phyloP scores from a whole-genome alignment of 805 yeast genomes.

The Wickerhamiella hasegawae region DNA sequence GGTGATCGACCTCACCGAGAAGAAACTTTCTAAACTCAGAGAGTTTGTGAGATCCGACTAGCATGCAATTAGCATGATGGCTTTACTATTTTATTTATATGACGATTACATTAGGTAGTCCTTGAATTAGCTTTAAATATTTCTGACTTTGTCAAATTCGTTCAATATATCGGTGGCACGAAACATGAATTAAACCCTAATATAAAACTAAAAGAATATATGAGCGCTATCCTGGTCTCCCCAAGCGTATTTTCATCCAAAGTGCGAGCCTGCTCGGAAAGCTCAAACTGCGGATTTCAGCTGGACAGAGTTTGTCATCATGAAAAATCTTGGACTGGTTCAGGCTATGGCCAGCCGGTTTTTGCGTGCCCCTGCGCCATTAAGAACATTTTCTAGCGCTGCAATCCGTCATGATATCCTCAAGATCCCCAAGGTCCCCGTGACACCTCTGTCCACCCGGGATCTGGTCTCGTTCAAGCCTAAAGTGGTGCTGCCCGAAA shows the following conservation, averaged over 20 bases:
- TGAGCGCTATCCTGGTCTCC: too few relatives aligned
- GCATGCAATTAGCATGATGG: background rate
- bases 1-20: conserved; percentile 14
- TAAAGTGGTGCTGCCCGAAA: conserved; percentile 20
- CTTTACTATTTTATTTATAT: too few relatives aligned
- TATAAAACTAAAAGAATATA: too few relatives aligned
- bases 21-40: conserved; percentile 10
- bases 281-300: too few relatives aligned
- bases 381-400: background rate
- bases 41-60: conserved; percentile 1
- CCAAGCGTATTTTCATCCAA: too few relatives aligned
- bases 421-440: background rate
- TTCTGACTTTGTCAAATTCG: too few relatives aligned
- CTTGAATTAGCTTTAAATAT: too few relatives aligned
- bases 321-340: background rate
- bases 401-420: background rate
- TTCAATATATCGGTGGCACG: too few relatives aligned
- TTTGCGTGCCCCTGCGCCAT: background rate
- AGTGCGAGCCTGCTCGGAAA: too few relatives aligned
- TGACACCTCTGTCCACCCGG: conserved; percentile 3
- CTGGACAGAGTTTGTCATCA: background rate
- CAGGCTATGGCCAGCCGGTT: background rate
- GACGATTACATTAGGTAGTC: too few relatives aligned
- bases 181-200: too few relatives aligned
- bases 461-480: conserved; percentile 13